Conservation (phyloP, 805 yeast genomes). For the Yarrowia keelungensis region DNA sequence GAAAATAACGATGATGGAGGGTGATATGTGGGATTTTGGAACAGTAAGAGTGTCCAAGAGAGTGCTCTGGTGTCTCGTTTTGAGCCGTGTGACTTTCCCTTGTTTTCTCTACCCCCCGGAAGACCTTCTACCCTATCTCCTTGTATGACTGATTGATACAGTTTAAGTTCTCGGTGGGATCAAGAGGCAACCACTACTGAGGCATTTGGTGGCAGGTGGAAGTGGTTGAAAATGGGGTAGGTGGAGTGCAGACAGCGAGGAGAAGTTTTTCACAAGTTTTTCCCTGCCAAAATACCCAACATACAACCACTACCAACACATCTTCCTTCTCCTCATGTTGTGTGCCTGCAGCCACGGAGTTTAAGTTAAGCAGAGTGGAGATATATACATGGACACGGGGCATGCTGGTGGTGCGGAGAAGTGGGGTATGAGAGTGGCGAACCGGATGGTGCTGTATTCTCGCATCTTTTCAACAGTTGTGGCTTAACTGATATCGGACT, state of each 20-base stretch:
- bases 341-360: slow-evolving; percentile 26
- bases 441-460: no score
- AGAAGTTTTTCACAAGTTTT: background rate
- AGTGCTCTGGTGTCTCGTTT: no score
- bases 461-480: background rate
- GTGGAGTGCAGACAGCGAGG: background rate
- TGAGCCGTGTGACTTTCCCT: no score
- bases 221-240: background rate
- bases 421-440: background rate
- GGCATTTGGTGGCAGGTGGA: background rate
- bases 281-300: background rate
- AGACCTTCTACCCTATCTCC: no score
- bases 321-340: background rate
- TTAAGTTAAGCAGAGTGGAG: slow-evolving; percentile 27
- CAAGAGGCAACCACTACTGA: slow-evolving; percentile 22
- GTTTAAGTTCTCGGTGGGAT: slow-evolving; percentile 2
- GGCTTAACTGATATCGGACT: background rate
- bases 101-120: no score
- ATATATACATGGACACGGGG: slow-evolving; percentile 1
- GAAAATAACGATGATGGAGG: no score
- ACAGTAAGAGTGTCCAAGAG: no score
- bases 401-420: background rate
- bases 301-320: background rate
- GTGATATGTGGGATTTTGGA: no score
- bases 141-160: slow-evolving; percentile 6